A percentile compares a stretch with the other conserved stretches of the same genome.
phyloP scores from a whole-genome alignment of 306 rosid species.

The Fragaria iinumae region DNA sequence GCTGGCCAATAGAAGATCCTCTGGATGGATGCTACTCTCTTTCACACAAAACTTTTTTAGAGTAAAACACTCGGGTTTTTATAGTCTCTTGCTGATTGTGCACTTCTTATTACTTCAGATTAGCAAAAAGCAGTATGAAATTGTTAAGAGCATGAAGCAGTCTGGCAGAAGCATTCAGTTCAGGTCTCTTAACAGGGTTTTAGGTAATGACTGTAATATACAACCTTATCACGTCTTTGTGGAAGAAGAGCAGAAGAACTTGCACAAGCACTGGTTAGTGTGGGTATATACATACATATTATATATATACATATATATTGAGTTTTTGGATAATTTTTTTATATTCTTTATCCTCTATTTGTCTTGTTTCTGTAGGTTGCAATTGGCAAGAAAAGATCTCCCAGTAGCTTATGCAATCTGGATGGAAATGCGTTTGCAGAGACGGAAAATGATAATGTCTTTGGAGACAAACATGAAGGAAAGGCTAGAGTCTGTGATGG shows the following conservation, averaged over 20 bases:
- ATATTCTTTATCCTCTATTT: constrained; percentile 10
- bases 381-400: constrained; percentile 64
- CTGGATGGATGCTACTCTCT: neutral
- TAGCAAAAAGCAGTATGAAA: constrained; percentile 84
- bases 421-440: constrained; percentile 50
- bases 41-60: neutral
- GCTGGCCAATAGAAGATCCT: neutral
- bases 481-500: constrained; percentile 32
- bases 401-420: constrained; percentile 65
- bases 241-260: constrained; percentile 83
- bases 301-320: constrained; percentile 16
- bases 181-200: constrained; percentile 74
- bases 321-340: constrained; percentile 1
- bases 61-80: neutral
- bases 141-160: constrained; percentile 88
- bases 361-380: constrained; percentile 58
- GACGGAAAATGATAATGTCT: constrained; percentile 42
- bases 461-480: constrained; percentile 60
- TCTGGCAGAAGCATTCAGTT: constrained; percentile 74
- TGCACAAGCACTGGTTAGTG: constrained; percentile 90
- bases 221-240: constrained; percentile 80
- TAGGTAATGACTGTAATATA: constrained; percentile 72
- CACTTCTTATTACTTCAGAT: constrained; percentile 55
- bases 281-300: constrained; percentile 11
- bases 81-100: constrained; percentile 28